phyloP scores from a whole-genome alignment of 768 basidiomycete species.

The Coprinopsis marcescibilis region DNA sequence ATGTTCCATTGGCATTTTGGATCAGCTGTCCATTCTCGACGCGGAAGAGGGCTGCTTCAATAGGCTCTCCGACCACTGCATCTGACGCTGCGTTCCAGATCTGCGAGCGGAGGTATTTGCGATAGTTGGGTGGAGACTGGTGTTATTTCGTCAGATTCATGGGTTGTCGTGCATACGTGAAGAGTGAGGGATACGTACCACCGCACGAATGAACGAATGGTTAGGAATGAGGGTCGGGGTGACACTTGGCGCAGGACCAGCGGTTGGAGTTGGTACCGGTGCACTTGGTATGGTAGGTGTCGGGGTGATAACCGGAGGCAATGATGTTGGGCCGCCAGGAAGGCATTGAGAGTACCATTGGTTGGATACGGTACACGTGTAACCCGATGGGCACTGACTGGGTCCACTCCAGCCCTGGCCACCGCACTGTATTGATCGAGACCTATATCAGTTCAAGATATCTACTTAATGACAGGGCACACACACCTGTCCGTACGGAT shows the following conservation, averaged over 20 bases:
- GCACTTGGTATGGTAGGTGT: constrained; percentile 29
- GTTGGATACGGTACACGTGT: constrained; percentile 39
- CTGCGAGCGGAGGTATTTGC: constrained; percentile 54
- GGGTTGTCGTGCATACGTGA: neutral
- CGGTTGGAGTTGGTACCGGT: constrained; percentile 21
- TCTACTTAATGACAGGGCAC: neutral
- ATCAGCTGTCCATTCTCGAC: constrained; percentile 50
- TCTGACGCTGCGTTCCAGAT: constrained; percentile 33
- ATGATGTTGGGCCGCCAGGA: constrained; percentile 30
- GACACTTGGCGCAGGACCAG: constrained; percentile 29
- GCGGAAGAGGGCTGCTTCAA: constrained; percentile 51
- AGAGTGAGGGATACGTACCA: constrained; percentile 10
- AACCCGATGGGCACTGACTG: constrained; percentile 42
- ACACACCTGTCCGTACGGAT: constrained; percentile 8
- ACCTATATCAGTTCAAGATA: neutral
- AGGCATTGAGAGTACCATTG: constrained; percentile 51
- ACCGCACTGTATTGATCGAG: constrained; percentile 35
- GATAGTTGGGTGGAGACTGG: constrained; percentile 58
- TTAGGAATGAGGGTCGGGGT: constrained; percentile 42
- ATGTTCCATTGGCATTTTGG: constrained; percentile 38
- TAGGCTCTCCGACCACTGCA: constrained; percentile 48
- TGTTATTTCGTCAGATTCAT: neutral
- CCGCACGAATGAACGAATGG: constrained; percentile 45
- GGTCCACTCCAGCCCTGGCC: constrained; percentile 48
- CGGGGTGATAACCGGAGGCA: constrained; percentile 17